Base-by-base conservation (phyloP, 2,329 filamentous ascomycete genomes). In the Hypoxylon sp. region DNA sequence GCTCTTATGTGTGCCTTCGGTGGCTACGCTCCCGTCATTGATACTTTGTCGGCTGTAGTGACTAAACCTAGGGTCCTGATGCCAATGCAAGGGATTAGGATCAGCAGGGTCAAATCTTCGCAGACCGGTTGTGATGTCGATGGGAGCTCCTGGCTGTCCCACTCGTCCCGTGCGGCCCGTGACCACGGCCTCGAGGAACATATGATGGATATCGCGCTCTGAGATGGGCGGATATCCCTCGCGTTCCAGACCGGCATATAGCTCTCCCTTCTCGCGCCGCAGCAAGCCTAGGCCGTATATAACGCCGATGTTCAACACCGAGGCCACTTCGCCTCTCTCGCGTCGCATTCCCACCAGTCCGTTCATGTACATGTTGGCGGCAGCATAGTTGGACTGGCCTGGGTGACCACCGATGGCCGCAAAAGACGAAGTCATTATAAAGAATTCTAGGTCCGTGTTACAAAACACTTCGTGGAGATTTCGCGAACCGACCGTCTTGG, bases 181-280 rank as follows among this genome's bases (percentile, higher is more conserved):
- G 0, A 78, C 73, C 25, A 87, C 81, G 4, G 84, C 84, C 71
- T 87, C 84, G 7, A 85, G 78, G 65, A 87, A 84, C 76, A 84
- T 81, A 68, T 84, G 81, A 68, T 86, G 83, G 14, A 87, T 72
- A 58, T 86, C 84, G 2, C 79, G 77, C 73, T 87, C 85, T 2
- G 84, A 85, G 11, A 86, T 79, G 36, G 82, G 81, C 59, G 80
- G 81, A 61, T 83, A 84, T 5, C 82, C 81, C 11, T 84, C 81
- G 3, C 80, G 74, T 75, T 82, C 80, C 0, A 84, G 77, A 1
- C 80, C 79, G 0, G 70, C 69, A 63, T 84, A 84, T 2, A 83
- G 68, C 10, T 79, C 68, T 0, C 75, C 74, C 69, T 79, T 79
- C 69, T 83, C 80, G 14, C 82, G 79, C 36, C 81, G 79, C 13